Percentiles rank a stretch among this genome's conserved stretches.
Conservation (phyloP, 2,329 filamentous ascomycete species). For the Pezicula rhizophila region DNA sequence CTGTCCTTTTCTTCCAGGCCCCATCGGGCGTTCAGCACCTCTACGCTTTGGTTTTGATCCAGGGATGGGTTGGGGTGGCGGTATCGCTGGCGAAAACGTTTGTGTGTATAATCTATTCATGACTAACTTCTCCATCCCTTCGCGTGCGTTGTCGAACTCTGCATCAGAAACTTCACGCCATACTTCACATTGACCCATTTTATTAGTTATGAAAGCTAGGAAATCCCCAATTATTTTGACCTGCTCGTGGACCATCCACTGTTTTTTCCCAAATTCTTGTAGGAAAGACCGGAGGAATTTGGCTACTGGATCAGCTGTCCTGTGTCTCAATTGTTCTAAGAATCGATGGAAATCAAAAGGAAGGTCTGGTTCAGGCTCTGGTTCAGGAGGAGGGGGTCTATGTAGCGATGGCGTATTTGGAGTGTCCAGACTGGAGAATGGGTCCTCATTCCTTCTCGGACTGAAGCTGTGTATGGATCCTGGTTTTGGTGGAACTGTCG, state of each 20-base stretch:
- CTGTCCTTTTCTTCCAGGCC: constrained; percentile 83
- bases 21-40: constrained; percentile 61
- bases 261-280: constrained; percentile 89
- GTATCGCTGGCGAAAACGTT: constrained; percentile 92
- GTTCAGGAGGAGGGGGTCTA: constrained; percentile 64
- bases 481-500: constrained; percentile 35
- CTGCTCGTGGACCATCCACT: constrained; percentile 99
- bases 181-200: constrained; percentile 95
- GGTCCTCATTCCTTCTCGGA: constrained; percentile 35
- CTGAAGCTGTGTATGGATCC: constrained; percentile 25
- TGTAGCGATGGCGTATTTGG: constrained; percentile 43
- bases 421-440: constrained; percentile 33
- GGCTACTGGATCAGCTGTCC: constrained; percentile 95
- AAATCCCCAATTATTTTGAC: constrained; percentile 99
- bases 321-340: constrained; percentile 88
- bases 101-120: constrained; percentile 97
- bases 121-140: constrained; percentile 98
- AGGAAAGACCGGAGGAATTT: constrained; percentile 93
- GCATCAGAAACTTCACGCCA: constrained; percentile 94
- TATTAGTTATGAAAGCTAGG: constrained; percentile 91
- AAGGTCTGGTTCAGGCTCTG: constrained; percentile 73
- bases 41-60: constrained; percentile 63
- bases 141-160: constrained; percentile 95
- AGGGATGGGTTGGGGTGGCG: constrained; percentile 68
- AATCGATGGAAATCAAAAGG: constrained; percentile 98